phyloP scores from a whole-genome alignment of 2,329 filamentous ascomycete species.

The Pleoardoris graminearum region DNA sequence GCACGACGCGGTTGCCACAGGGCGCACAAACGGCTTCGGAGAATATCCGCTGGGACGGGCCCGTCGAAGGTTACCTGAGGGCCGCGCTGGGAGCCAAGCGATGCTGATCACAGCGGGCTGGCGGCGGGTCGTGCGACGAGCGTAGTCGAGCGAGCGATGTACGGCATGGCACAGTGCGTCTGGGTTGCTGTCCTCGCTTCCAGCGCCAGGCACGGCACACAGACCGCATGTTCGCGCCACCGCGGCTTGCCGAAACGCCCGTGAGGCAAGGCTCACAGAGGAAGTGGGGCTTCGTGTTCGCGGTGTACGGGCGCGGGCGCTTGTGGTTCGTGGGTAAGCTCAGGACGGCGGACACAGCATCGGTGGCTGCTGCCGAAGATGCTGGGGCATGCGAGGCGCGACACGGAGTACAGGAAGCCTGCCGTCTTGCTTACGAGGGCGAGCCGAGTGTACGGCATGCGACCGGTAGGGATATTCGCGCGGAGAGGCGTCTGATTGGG shows the following conservation, averaged over 20 bases:
- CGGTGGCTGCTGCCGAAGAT: not conserved
- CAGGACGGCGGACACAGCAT: not conserved
- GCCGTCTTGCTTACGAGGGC: too few species aligned
- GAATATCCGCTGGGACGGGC: conserved; percentile 5
- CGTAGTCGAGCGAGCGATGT: not conserved
- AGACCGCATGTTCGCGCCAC: conserved; percentile 25
- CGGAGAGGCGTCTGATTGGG: too few species aligned
- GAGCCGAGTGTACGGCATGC: too few species aligned
- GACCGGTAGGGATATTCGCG: too few species aligned
- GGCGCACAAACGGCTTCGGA: conserved; percentile 4
- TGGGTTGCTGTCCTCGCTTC: not conserved
- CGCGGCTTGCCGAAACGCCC: conserved; percentile 9
- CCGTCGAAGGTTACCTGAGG: not conserved
- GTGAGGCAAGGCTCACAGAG: not conserved
- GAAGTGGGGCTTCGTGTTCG: not conserved
- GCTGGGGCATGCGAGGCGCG: too few species aligned
- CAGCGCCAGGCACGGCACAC: conserved; percentile 12
- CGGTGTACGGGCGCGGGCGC: not conserved
- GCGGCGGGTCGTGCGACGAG: not conserved
- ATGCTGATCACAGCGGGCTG: conserved; percentile 10
- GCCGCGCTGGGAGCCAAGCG: not conserved
- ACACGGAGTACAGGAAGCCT: too few species aligned
- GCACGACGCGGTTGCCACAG: not conserved
- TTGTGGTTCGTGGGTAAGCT: not conserved
- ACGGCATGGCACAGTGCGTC: conserved; percentile 1